A percentile compares a stretch with the other conserved stretches of the same genome.
These are phyloP conservation scores for Triangularia setosa DNA, from an alignment of 2,329 filamentous ascomycete species.

Conservation along the genomic window DNA sequence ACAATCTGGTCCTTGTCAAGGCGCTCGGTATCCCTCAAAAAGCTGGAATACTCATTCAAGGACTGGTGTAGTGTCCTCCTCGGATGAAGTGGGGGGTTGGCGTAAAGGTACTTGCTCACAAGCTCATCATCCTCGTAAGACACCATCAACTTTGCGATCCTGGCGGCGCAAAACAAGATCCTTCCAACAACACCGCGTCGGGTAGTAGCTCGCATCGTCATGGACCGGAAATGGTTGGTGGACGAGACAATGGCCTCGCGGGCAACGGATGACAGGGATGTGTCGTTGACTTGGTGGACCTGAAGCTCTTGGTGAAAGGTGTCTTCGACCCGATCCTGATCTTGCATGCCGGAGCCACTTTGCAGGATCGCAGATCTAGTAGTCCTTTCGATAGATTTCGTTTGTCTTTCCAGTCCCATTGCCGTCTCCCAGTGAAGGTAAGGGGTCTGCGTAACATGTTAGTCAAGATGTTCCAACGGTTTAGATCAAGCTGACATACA, in stretches of 20 bases:
- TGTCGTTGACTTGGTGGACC: conserved; percentile 8
- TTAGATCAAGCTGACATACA: neutral
- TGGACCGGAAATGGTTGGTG: conserved; percentile 8
- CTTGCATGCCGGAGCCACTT: neutral
- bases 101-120: conserved; percentile 28
- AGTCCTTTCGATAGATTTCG: conserved; percentile 8
- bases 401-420: conserved; percentile 5
- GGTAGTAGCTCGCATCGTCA: conserved; percentile 9
- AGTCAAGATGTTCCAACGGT: neutral
- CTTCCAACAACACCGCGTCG: conserved; percentile 10
- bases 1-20: conserved; percentile 41
- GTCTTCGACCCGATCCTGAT: conserved; percentile 11
- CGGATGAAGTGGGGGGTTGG: conserved; percentile 36
- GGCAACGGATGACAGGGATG: conserved; percentile 8
- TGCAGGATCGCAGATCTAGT: conserved; percentile 3
- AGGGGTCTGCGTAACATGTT: neutral
- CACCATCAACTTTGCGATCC: conserved; percentile 11
- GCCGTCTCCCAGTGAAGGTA: conserved; percentile 14
- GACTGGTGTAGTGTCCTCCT: conserved; percentile 44
- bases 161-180: conserved; percentile 10
- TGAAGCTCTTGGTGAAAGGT: conserved; percentile 12
- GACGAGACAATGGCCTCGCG: conserved; percentile 7
- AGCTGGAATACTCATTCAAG: conserved; percentile 26
- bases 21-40: conserved; percentile 9
- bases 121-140: conserved; percentile 13